Base-by-base conservation (phyloP, 148 eudicot species). In the Camellia sinensis region DNA sequence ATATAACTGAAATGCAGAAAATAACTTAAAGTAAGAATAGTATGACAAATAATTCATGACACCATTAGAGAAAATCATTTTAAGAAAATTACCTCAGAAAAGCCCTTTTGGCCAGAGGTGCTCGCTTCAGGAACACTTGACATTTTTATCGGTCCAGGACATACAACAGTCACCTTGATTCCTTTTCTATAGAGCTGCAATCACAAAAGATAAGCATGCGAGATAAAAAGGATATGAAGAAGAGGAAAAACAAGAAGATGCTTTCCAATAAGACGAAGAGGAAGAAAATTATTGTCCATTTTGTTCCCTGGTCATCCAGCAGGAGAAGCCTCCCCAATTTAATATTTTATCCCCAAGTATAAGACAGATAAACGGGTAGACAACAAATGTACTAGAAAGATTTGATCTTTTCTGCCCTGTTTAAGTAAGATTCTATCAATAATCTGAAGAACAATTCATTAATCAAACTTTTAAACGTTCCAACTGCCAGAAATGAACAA, bases 91-190 rank as follows among this genome's bases (percentile, higher is more conserved):
- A 91, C 97, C 98, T 90, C 94, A 64, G 87, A 57, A 70, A 81
- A 67, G 15, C 65, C 87, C 77, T 69, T 81, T 82, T 87, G 74
- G 63, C 17, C 80, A 19, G 89, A 84, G 82, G 84, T 84, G 71
- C 89, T 89, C 48, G 84, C 83, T 77, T 67, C 89, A 80, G 87
- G 79, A 87, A 71, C 80, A 78, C 84, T 85, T 10, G 91, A 71
- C 40, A 98, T 92, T 76, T 87, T 87, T 73, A 95, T 88, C 45
- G 99, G 99, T 73, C 99, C 99, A 72, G 99, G 99, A 84, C 99
- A 95, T 74, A 95, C 93, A 81, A 95, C 82, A 57, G 99, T 95
- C 19, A 95, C 98, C 85, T 87, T 92, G 80, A 95, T 92, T 84
- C 97, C 99, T 85, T 91, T 92, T 60, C 80, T 88, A 82, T 74